A percentile compares a stretch with the other conserved stretches of the same genome.
Evolutionary conservation across 164 flowering plant species (phyloP).

Genomic region (Tetracentron sinense): DNA sequence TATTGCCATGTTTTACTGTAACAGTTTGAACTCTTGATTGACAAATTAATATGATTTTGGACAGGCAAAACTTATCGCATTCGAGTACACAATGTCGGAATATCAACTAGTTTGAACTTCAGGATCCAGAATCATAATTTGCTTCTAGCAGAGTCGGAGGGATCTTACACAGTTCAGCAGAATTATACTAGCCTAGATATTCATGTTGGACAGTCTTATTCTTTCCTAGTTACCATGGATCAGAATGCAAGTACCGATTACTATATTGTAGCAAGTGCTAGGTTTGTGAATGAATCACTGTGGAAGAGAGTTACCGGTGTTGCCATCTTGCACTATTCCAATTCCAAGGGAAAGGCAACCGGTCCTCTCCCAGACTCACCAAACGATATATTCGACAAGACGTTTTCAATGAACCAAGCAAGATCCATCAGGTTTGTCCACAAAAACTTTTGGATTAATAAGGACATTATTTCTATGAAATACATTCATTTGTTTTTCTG

Average conservation of each 20-base stretch:
- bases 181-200: conserved; percentile 58
- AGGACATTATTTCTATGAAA: too few species aligned
- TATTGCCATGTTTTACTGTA: neutral
- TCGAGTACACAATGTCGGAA: conserved; percentile 67
- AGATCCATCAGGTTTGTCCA: conserved; percentile 59
- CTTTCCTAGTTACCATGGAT: conserved; percentile 72
- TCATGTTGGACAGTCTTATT: conserved; percentile 77
- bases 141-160: conserved; percentile 69
- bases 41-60: neutral
- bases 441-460: neutral
- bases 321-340: conserved; percentile 68
- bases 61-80: conserved; percentile 75
- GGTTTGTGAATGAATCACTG: conserved; percentile 61
- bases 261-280: conserved; percentile 76
- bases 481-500: too few species aligned
- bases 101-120: conserved; percentile 62
- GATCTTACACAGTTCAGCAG: conserved; percentile 50
- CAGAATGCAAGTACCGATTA: conserved; percentile 72
- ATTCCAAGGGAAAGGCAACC: conserved; percentile 57
- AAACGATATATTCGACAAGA: conserved; percentile 44
- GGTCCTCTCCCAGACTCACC: conserved; percentile 76
- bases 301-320: conserved; percentile 76
- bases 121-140: conserved; percentile 67
- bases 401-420: conserved; percentile 58
- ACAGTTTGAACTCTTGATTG: neutral